Evolutionary conservation across 345 rosid genomes (phyloP).

Genomic region (Hypericum perforatum): DNA sequence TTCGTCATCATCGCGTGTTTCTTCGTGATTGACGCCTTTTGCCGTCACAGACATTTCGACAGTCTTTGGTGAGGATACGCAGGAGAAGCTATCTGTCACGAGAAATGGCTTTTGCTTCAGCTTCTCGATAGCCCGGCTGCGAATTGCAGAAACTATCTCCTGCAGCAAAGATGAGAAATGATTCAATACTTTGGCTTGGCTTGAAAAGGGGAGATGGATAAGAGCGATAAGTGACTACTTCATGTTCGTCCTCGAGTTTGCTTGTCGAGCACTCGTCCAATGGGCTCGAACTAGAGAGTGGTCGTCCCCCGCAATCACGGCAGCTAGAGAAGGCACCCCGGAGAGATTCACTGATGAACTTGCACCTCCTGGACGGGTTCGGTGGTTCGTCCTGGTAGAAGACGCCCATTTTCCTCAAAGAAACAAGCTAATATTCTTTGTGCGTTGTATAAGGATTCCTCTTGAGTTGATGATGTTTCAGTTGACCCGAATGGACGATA

Average conservation of each 20-base stretch:
- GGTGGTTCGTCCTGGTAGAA: constrained; percentile 44
- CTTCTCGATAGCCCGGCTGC: constrained; percentile 67
- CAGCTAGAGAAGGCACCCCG: constrained; percentile 52
- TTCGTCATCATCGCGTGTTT: constrained; percentile 17
- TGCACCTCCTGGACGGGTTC: constrained; percentile 33
- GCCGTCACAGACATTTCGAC: too few relatives aligned
- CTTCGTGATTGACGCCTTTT: constrained; percentile 6
- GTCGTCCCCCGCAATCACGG: constrained; percentile 19
- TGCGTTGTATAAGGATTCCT: constrained; percentile 8
- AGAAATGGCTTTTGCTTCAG: constrained; percentile 40
- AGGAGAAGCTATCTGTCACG: constrained; percentile 17
- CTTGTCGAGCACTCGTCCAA: constrained; percentile 26
- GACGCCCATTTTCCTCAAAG: constrained; percentile 30
- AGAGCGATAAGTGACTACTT: constrained; percentile 22
- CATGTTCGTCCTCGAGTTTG: constrained; percentile 37
- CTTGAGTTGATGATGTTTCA: constrained; percentile 10
- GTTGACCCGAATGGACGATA: constrained; percentile 23
- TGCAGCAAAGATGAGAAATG: constrained; percentile 12
- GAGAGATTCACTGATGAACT: constrained; percentile 31
- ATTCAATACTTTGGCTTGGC: background rate
- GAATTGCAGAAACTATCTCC: constrained; percentile 61
- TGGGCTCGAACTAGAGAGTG: constrained; percentile 24
- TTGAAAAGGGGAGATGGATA: background rate
- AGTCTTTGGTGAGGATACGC: too few relatives aligned
- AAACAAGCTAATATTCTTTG: constrained; percentile 2